Evolutionary conservation across 1,284 basidiomycete genomes (phyloP), one percentile per base, ranked within the genome.

Genomic region (Papiliotrema nemorosa): DNA sequence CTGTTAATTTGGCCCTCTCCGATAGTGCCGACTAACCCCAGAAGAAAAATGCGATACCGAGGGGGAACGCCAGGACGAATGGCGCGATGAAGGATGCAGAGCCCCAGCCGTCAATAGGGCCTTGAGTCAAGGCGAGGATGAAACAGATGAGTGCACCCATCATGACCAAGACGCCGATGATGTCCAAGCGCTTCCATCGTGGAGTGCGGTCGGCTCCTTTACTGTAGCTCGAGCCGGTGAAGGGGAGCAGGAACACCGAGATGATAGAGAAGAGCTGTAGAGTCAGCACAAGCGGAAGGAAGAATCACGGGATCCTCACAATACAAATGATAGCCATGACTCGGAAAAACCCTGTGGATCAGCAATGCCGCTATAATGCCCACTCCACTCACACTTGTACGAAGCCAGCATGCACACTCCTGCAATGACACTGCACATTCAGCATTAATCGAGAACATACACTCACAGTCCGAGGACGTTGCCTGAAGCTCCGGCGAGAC

Each of bases 51-150:
- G 21, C 54, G 37, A 63, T 47, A 27, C 50, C 63, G 36, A 67
- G 50, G 14, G 61, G 50, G 49, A 64, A 58, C 14, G 63, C 52
- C 26, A 73, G 49, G 25, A 70, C 49, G 50, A 75, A 67, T 1
- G 73, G 71, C 5, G 69, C 70, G 43, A 74, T 70, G 55, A 74
- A 74, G 38, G 55, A 60, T 10, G 69, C 63, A 2, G 60, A 63
- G 25, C 48, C 50, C 70, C 70, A 74, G 0, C 70, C 70, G 47
- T 67, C 58, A 42, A 65, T 63, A 2, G 66, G 63, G 3, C 66
- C 69, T 48, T 70, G 65, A 9, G 72, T 74, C 33, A 74, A 56
- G 31, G 60, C 58, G 27, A 74, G 59, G 57, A 72, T 72, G 63
- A 74, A 72, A 47, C 58, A 60, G 50, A 69, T 60, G 24, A 73